phyloP scores from a whole-genome alignment of 495 filamentous ascomycete species.

The Oidiodendron maius region DNA sequence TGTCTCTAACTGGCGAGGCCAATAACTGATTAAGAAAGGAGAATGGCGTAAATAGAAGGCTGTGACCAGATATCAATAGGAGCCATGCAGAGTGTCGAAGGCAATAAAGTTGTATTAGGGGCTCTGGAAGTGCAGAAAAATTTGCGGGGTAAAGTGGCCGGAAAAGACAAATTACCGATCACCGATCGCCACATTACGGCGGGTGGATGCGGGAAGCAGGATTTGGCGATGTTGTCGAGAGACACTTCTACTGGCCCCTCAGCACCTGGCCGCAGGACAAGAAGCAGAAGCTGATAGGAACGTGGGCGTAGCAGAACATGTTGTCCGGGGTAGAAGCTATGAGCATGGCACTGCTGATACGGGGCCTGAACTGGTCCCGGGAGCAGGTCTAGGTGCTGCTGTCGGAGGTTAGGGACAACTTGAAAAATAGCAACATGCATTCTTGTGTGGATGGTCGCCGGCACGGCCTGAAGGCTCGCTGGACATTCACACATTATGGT shows the following conservation, averaged over 20 bases:
- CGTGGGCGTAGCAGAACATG: conserved; percentile 34
- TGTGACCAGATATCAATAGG: too few species aligned
- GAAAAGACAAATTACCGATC: too few species aligned
- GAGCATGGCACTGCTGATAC: conserved; percentile 21
- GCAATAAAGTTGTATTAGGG: too few species aligned
- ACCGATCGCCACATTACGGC: conserved; percentile 3
- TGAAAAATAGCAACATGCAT: conserved; percentile 26
- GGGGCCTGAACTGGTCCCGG: conserved; percentile 39
- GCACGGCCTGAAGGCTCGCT: background rate
- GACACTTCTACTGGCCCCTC: conserved; percentile 41
- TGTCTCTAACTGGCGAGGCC: too few species aligned
- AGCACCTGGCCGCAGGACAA: conserved; percentile 41
- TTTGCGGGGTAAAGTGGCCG: too few species aligned
- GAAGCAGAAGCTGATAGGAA: conserved; percentile 41
- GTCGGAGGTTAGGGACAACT: conserved; percentile 42
- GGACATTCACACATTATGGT: background rate
- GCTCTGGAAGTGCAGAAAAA: too few species aligned
- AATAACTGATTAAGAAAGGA: too few species aligned
- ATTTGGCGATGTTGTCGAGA: conserved; percentile 51
- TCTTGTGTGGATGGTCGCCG: background rate
- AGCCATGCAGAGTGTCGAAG: too few species aligned
- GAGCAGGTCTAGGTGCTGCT: conserved; percentile 45
- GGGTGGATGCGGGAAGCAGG: conserved; percentile 42
- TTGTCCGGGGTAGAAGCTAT: conserved; percentile 40
- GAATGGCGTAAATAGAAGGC: too few species aligned